Base-by-base conservation (phyloP, 306 rosid genomes). In the Neltuma alba region DNA sequence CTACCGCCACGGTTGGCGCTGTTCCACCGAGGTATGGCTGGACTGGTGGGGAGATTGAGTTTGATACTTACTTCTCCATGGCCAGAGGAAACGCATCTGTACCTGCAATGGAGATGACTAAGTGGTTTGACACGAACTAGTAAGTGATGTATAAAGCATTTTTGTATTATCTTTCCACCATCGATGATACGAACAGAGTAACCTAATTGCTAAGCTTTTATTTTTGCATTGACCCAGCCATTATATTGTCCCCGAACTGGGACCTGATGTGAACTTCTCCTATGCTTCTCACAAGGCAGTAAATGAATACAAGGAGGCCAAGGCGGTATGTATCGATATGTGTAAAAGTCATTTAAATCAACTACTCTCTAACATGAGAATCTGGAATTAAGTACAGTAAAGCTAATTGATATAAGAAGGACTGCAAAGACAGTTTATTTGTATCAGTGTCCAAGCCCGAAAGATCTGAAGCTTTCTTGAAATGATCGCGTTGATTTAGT, bases 81-180 rank as follows among this genome's bases (percentile, higher is more conserved):
- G 98, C 98, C 66, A 93, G 98, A 75, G 98, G 98, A 78, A 93
- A 93, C 71, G 97, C 98, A 75, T 74, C 97, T 41, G 94, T 94
- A 0, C 98, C 97, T 7, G 98, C 98, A 18, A 94, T 94, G 98
- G 98, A 94, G 84, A 94, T 94, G 98, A 94, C 98, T 86, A 94
- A 94, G 91, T 94, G 98, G 98, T 92, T 94, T 5, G 98, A 94
- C 83, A 94, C 97, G 86, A 94, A 94, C 91, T 94, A 94, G 98
- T 94, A 90, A 79, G 98, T 89, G 64, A 77, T 28, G 38, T 1
- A 16, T 64, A 4, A 4, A n/a, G 33, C 36, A 2, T 21, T 21
- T 23, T 40, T 38, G 3, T 64, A 5, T 23, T 40, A 27, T 34
- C 41, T 41, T 9, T 25, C 7, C 27, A 45, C 34, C 38, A 41